Evolutionary conservation across 129 eudicot species (phyloP).

Genomic region (Pulicaria dysenterica): DNA sequence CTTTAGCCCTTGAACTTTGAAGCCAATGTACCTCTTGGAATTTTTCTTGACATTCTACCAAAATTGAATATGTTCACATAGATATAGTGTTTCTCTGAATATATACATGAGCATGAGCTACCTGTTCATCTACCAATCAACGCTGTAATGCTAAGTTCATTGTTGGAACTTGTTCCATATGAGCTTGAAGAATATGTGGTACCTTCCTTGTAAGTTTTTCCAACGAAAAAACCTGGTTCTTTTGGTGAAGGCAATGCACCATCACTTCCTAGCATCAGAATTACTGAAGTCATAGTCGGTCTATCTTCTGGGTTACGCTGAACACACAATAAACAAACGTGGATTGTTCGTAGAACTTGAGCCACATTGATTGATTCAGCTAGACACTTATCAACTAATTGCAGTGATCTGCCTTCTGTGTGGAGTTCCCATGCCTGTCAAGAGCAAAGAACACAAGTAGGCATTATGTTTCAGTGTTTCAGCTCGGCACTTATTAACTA

Average conservation of each 20-base stretch:
- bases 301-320: slow-evolving; percentile 49
- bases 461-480: background rate
- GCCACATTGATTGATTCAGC: slow-evolving; percentile 9
- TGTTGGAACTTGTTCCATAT: slow-evolving; percentile 25
- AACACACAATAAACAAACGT: slow-evolving; percentile 46
- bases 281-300: slow-evolving; percentile 40
- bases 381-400: slow-evolving; percentile 30
- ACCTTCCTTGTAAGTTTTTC: slow-evolving; percentile 14
- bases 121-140: slow-evolving; percentile 28
- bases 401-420: slow-evolving; percentile 37
- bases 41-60: no score
- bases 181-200: slow-evolving; percentile 25
- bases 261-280: slow-evolving; percentile 38
- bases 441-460: background rate
- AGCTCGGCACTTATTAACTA: no score
- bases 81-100: background rate
- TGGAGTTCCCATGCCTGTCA: slow-evolving; percentile 47
- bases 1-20: no score
- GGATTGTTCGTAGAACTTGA: slow-evolving; percentile 36
- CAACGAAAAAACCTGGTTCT: slow-evolving; percentile 40
- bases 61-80: no score
- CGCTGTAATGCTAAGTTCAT: slow-evolving; percentile 37
- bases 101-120: background rate
- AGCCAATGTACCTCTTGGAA: no score
- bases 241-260: slow-evolving; percentile 37